phyloP scores from a whole-genome alignment of 441 rosid species.

The Croton laevigatus region DNA sequence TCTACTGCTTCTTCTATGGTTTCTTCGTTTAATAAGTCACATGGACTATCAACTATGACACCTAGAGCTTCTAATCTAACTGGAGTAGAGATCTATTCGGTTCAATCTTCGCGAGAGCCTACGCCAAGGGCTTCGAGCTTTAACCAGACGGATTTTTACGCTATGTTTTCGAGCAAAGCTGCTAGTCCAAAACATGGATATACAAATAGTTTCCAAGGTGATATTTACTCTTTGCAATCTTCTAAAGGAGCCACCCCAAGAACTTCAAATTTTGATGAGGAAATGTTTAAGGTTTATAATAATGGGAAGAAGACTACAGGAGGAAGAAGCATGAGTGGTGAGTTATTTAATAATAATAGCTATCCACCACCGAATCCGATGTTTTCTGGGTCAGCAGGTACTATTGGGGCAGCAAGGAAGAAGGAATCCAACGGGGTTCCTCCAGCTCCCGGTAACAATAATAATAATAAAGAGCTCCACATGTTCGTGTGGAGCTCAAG shows the following conservation, averaged over 20 bases:
- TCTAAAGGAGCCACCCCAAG: slow-evolving; percentile 73
- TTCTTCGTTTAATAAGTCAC: slow-evolving; percentile 73
- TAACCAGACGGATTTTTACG: slow-evolving; percentile 75
- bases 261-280: slow-evolving; percentile 80
- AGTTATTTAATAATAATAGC: slow-evolving; percentile 41
- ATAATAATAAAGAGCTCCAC: slow-evolving; percentile 60
- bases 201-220: slow-evolving; percentile 46
- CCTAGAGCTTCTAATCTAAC: slow-evolving; percentile 80
- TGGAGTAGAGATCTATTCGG: slow-evolving; percentile 80
- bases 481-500: slow-evolving; percentile 93
- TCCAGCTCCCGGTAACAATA: background rate
- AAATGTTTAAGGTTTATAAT: slow-evolving; percentile 41
- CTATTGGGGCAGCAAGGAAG: slow-evolving; percentile 30
- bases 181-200: slow-evolving; percentile 81
- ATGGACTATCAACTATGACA: slow-evolving; percentile 57
- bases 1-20: slow-evolving; percentile 65
- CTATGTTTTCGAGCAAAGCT: slow-evolving; percentile 73
- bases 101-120: slow-evolving; percentile 76
- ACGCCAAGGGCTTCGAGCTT: slow-evolving; percentile 90
- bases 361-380: slow-evolving; percentile 77
- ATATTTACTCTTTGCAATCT: slow-evolving; percentile 62
- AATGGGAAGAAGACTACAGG: slow-evolving; percentile 46
- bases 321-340: slow-evolving; percentile 74
- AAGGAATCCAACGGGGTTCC: slow-evolving; percentile 39
- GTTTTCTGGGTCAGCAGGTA: slow-evolving; percentile 58